phyloP scores from a whole-genome alignment of 2,329 filamentous ascomycete species.

The Penicillium polonicum region DNA sequence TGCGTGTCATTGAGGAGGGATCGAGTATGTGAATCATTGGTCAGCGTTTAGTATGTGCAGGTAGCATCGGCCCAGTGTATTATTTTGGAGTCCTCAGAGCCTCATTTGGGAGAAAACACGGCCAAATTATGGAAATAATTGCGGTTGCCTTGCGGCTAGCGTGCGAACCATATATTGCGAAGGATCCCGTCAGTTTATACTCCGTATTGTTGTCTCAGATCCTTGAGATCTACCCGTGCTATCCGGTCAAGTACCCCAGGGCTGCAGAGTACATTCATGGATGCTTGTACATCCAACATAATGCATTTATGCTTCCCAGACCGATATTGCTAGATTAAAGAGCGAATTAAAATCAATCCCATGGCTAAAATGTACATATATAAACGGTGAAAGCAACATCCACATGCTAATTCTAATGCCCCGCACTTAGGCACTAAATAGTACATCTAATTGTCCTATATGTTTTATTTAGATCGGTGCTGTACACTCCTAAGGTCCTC shows the following conservation, averaged over 20 bases:
- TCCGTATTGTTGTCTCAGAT: background rate
- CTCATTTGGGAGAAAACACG: background rate
- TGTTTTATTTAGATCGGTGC: background rate
- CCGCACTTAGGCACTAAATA: background rate
- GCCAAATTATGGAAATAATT: background rate
- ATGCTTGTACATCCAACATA: background rate
- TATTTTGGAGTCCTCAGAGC: background rate
- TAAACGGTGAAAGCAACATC: background rate
- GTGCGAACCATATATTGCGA: background rate
- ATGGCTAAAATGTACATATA: background rate
- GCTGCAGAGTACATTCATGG: background rate
- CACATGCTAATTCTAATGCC: background rate
- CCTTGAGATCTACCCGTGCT: background rate
- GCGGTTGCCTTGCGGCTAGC: constrained; percentile 6
- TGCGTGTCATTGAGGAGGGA: background rate
- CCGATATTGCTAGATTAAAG: background rate
- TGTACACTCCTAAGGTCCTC: background rate
- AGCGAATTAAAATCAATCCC: background rate
- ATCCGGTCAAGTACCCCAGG: background rate
- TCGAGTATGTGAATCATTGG: background rate
- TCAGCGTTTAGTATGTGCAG: background rate
- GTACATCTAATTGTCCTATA: background rate
- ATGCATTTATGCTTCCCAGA: background rate
- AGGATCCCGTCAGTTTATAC: background rate
- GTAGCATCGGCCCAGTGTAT: background rate